phyloP scores from a whole-genome alignment of 306 rosid species.

The Cucurbita pepo region DNA sequence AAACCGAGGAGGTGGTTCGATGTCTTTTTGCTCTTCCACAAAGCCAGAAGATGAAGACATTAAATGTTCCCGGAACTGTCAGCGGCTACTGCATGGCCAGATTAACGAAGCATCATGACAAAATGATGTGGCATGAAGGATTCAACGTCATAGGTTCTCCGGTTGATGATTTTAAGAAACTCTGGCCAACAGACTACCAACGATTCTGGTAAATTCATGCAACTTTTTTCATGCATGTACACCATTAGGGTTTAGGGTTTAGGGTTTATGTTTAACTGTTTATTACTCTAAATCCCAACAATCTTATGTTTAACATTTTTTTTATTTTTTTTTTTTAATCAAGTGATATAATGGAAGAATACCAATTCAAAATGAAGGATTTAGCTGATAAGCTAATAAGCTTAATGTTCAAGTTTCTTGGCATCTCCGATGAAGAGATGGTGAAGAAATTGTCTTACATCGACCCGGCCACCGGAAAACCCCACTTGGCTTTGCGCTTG shows the following conservation, averaged over 20 bases:
- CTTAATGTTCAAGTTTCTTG: constrained; percentile 21
- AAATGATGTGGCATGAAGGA: constrained; percentile 36
- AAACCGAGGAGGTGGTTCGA: constrained; percentile 8
- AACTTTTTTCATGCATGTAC: neutral
- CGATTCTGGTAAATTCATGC: constrained; percentile 30
- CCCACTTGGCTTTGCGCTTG: neutral
- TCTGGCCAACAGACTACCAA: constrained; percentile 31
- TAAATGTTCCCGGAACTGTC: constrained; percentile 10
- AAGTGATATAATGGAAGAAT: constrained; percentile 25
- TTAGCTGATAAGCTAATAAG: constrained; percentile 9
- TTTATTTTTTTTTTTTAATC: neutral
- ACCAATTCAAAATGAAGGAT: constrained; percentile 21
- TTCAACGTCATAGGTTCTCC: constrained; percentile 27
- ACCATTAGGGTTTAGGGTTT: no score
- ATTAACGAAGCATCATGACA: constrained; percentile 12
- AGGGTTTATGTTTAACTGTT: no score
- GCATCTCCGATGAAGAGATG: constrained; percentile 9
- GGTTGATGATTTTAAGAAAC: constrained; percentile 18
- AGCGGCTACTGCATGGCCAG: constrained; percentile 32
- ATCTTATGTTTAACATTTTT: no score
- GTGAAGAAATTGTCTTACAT: neutral
- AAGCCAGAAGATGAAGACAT: constrained; percentile 16
- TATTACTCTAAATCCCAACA: no score
- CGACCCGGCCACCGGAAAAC: neutral
- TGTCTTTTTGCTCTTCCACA: constrained; percentile 20